These are phyloP conservation scores for Pythium dissimile DNA, from an alignment of 352 stramenopile genomes.

Conservation along the genomic window DNA sequence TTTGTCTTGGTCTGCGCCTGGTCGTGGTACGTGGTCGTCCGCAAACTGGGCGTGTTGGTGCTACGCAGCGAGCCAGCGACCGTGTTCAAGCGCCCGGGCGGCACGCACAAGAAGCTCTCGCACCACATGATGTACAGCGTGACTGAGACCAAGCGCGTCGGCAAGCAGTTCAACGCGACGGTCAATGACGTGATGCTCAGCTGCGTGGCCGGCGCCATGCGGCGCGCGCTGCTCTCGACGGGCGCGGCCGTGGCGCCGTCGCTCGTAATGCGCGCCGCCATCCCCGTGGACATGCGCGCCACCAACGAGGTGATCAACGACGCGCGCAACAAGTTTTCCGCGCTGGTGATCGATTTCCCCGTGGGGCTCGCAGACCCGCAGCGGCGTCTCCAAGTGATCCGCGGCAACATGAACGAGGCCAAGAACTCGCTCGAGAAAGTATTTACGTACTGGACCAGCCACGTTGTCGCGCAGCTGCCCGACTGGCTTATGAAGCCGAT, in stretches of 20 bases:
- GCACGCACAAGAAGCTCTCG: slow-evolving; percentile 59
- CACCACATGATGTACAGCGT: slow-evolving; percentile 78
- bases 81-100: slow-evolving; percentile 59
- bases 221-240: slow-evolving; percentile 49
- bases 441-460: slow-evolving; percentile 64
- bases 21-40: slow-evolving; percentile 57
- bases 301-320: slow-evolving; percentile 56
- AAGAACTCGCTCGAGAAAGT: slow-evolving; percentile 80
- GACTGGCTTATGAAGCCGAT: slow-evolving; percentile 43
- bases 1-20: slow-evolving; percentile 40
- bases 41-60: slow-evolving; percentile 45
- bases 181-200: slow-evolving; percentile 83
- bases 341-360: slow-evolving; percentile 69
- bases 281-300: slow-evolving; percentile 78
- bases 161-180: slow-evolving; percentile 59
- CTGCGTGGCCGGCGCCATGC: slow-evolving; percentile 73
- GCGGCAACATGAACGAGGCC: slow-evolving; percentile 58
- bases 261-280: slow-evolving; percentile 62
- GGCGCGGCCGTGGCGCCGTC: slow-evolving; percentile 32
- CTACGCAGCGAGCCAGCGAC: slow-evolving; percentile 53
- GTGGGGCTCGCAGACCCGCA: slow-evolving; percentile 44
- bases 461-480: slow-evolving; percentile 56
- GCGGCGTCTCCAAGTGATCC: slow-evolving; percentile 50
- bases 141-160: slow-evolving; percentile 63
- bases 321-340: slow-evolving; percentile 77